Conservation (phyloP, 225 moss, liverwort and hornwort genomes). For the Pseudisothecium myosuroides region DNA sequence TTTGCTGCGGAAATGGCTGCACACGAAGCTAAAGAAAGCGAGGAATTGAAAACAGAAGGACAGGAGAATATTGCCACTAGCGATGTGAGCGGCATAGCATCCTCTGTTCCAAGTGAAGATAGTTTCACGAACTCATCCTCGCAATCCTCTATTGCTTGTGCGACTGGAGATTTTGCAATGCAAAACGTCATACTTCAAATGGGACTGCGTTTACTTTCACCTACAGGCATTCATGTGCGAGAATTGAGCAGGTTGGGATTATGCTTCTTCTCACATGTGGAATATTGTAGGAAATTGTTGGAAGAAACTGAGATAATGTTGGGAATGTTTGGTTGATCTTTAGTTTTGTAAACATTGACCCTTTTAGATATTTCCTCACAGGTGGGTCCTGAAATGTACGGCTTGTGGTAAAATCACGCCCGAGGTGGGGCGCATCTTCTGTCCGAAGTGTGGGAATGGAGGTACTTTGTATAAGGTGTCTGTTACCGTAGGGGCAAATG, state of each 20-base stretch:
- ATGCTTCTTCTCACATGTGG: not conserved
- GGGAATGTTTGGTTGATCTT: not conserved
- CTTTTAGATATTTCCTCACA: not conserved
- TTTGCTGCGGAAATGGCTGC: constrained; percentile 37
- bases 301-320: not conserved
- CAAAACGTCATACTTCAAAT: constrained; percentile 98
- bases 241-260: constrained; percentile 63
- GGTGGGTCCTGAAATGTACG: constrained; percentile 93
- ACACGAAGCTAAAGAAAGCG: not conserved
- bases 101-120: constrained; percentile 43
- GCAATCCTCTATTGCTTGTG: constrained; percentile 79
- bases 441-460: constrained; percentile 98
- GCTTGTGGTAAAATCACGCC: constrained; percentile 77
- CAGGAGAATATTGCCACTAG: not conserved
- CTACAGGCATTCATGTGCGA: constrained; percentile 65
- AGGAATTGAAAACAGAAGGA: constrained; percentile 5
- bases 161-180: constrained; percentile 93
- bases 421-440: constrained; percentile 81
- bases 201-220: constrained; percentile 92
- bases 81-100: not conserved
- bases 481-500: constrained; percentile 82
- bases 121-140: constrained; percentile 28
- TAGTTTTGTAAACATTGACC: not conserved
- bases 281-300: not conserved
- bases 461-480: constrained; percentile 89